Conservation (phyloP, 2,329 filamentous ascomycete species). For the Microdochium nivale region DNA sequence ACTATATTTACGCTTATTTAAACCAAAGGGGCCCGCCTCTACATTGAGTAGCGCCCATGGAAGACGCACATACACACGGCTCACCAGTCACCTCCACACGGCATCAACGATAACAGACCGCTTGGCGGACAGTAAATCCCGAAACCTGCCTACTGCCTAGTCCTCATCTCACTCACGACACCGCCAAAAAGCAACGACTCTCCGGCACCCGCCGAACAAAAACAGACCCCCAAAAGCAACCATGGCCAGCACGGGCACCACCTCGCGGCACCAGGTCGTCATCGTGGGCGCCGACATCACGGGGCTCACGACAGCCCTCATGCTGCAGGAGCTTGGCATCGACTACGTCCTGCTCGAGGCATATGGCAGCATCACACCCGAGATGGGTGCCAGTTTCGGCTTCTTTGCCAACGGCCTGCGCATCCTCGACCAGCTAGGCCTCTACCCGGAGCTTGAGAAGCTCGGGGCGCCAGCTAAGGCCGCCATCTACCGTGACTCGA, state of each 20-base stretch:
- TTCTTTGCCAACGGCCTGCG: slow-evolving; percentile 30
- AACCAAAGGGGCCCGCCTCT: too few species aligned
- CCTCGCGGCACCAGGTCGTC: slow-evolving; percentile 19
- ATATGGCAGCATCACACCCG: slow-evolving; percentile 28
- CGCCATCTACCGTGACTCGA: background rate
- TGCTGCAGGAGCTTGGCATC: slow-evolving; percentile 33
- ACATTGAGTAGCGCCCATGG: too few species aligned
- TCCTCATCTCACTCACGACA: too few species aligned
- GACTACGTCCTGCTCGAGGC: slow-evolving; percentile 41
- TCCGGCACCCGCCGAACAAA: too few species aligned
- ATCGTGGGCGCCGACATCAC: slow-evolving; percentile 41
- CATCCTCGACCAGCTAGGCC: slow-evolving; percentile 42
- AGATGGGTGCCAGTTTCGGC: slow-evolving; percentile 38
- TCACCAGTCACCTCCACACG: too few species aligned
- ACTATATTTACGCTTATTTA: too few species aligned
- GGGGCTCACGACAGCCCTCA: slow-evolving; percentile 35
- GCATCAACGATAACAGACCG: too few species aligned
- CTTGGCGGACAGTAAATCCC: too few species aligned
- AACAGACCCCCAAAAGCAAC: background rate
- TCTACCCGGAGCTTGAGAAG: slow-evolving; percentile 16
- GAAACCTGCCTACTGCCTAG: background rate
- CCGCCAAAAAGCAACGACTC: background rate
- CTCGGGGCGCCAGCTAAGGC: slow-evolving; percentile 9
- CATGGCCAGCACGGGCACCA: background rate
- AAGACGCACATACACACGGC: too few species aligned